Base-by-base conservation (phyloP, 129 eudicot species). In the Cynara cardunculus region DNA sequence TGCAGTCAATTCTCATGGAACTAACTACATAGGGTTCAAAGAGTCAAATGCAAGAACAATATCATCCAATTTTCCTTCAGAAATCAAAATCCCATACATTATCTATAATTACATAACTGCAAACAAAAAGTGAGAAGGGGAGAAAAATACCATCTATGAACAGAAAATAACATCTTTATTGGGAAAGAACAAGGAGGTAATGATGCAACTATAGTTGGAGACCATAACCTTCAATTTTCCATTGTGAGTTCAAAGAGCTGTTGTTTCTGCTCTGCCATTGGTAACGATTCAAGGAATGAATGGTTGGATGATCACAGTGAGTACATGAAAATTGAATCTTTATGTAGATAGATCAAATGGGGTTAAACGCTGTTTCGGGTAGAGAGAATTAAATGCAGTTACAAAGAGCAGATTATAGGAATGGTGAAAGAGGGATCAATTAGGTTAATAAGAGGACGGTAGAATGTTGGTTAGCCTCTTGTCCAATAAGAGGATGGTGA, bases 11-110 rank as follows among this genome's bases (percentile, higher is more conserved):
- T 16, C 56, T 25, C 12, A 41, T 7, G 21, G 24, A n/a, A 81
- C 86, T 83, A 18, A 92, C 97, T 89, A 87, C 73, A 84, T 94
- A 94, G 13, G 96, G 96, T n/a, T 94, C 97, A 13, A 94, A 30
- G 94, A 79, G 88, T 94, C 98, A 77, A 94, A 94, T 85, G 97
- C 98, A 74, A 94, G 97, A 82, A 94, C 97, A 82, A 94, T 92
- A 87, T 94, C 98, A 75, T 79, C 93, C 82, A 94, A 88, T 59
- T 92, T 87, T 53, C 98, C 98, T 94, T 79, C 78, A 90, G 69
- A 80, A 46, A 22, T 21, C 25, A 84, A 59, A 71, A 46, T 1
- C 22, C 56, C 25, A 59, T 28, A 65, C 46, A 83, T 75, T 53
- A 34, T 27, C 65, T 14, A 73, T 10, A n/a, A 84, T 25, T 27